These are phyloP conservation scores for Nicotiana knightiana DNA, from an alignment of 257 asterid genomes.

Conservation along the genomic window DNA sequence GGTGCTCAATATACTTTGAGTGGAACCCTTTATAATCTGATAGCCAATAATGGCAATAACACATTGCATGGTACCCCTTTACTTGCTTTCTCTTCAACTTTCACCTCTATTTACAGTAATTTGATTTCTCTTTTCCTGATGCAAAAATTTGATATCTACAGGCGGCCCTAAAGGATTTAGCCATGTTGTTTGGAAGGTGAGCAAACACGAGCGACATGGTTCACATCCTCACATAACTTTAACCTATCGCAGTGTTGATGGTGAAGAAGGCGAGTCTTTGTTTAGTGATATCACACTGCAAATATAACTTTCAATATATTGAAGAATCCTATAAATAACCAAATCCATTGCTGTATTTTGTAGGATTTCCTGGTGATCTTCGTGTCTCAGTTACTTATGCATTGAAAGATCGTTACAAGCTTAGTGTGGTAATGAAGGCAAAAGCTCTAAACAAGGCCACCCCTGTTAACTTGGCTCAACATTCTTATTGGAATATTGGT, in stretches of 20 bases:
- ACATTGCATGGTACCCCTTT: slow-evolving; percentile 9
- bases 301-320: neutral
- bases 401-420: slow-evolving; percentile 31
- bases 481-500: slow-evolving; percentile 76
- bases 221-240: slow-evolving; percentile 4
- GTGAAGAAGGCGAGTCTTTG: slow-evolving; percentile 11
- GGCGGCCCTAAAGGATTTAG: slow-evolving; percentile 16
- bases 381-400: slow-evolving; percentile 41
- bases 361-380: slow-evolving; percentile 58
- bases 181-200: slow-evolving; percentile 5
- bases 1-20: slow-evolving; percentile 14
- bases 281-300: neutral
- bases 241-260: slow-evolving; percentile 13
- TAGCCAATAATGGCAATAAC: neutral
- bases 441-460: slow-evolving; percentile 62
- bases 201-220: neutral
- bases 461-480: slow-evolving; percentile 78
- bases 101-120: neutral
- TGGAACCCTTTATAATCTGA: slow-evolving; percentile 9
- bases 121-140: neutral
- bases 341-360: neutral
- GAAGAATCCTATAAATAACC: neutral
- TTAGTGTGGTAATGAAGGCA: slow-evolving; percentile 54
- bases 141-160: neutral
- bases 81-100: neutral